phyloP scores from a whole-genome alignment of 768 basidiomycete species.

The Crucibulum laeve region DNA sequence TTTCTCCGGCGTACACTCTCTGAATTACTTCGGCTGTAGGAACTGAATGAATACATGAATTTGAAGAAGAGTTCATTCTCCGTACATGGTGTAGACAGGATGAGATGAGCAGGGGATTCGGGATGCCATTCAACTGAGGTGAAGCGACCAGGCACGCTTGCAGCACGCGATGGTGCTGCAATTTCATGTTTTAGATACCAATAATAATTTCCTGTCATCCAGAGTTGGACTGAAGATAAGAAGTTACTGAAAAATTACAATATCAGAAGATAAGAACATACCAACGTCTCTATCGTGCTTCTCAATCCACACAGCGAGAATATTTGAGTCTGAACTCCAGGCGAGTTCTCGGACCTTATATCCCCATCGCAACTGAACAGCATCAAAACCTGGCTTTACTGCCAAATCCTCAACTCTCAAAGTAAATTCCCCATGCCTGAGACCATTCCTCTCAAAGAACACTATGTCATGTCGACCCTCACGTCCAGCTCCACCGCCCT shows the following conservation, averaged over 20 bases:
- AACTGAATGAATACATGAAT: constrained; percentile 2
- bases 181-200: constrained; percentile 98
- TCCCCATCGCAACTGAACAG: constrained; percentile 44
- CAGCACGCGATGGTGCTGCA: constrained; percentile 31
- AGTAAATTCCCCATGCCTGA: constrained; percentile 86
- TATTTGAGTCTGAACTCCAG: constrained; percentile 88
- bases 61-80: constrained; percentile 3
- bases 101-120: constrained; percentile 62
- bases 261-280: constrained; percentile 27
- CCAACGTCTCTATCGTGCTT: constrained; percentile 64
- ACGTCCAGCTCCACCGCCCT: constrained; percentile 62
- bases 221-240: constrained; percentile 70
- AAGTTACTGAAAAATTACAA: background rate
- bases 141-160: constrained; percentile 45
- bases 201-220: constrained; percentile 93
- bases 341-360: constrained; percentile 71
- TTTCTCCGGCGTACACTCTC: constrained; percentile 76
- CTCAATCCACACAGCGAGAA: constrained; percentile 85
- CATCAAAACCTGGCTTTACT: constrained; percentile 23
- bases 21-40: constrained; percentile 49
- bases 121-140: constrained; percentile 85
- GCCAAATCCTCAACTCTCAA: constrained; percentile 35
- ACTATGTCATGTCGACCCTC: constrained; percentile 79
- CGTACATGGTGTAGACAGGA: constrained; percentile 66
- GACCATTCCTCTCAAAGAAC: constrained; percentile 93